phyloP scores from a whole-genome alignment of 306 rosid genomes.

The Castanea mollissima region DNA sequence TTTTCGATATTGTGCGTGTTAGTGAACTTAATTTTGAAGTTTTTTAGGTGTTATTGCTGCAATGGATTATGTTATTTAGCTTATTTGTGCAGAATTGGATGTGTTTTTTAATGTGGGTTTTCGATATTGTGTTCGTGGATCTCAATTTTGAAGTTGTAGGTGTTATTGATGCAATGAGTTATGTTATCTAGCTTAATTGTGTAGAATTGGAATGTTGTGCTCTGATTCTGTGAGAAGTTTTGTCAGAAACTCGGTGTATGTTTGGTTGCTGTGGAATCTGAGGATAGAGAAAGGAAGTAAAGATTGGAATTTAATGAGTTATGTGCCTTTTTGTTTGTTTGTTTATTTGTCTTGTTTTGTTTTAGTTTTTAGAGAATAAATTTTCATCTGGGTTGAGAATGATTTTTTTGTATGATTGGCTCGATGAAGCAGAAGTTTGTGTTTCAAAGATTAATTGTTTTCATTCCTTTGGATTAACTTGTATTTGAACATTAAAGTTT shows the following conservation, averaged over 20 bases:
- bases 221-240: not conserved
- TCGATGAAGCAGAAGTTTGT: not conserved
- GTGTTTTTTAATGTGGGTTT: not conserved
- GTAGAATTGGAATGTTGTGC: not conserved
- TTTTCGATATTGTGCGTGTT: not conserved
- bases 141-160: not conserved
- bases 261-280: not conserved
- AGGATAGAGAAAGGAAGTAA: not conserved
- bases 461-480: constrained; percentile 1
- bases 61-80: not conserved
- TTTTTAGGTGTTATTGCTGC: not conserved
- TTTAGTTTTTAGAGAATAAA: not conserved
- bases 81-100: not conserved
- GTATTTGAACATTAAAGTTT: not conserved
- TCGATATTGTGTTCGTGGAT: not conserved
- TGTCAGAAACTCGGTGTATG: not conserved
- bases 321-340: not conserved
- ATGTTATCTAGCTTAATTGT: not conserved
- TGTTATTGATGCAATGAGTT: not conserved
- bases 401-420: constrained; percentile 2
- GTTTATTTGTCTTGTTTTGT: not conserved
- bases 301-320: constrained; percentile 1
- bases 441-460: not conserved
- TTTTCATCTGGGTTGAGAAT: not conserved
- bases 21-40: not conserved